Base-by-base conservation (phyloP, 768 basidiomycete genomes). In the Leccinum obscurum region DNA sequence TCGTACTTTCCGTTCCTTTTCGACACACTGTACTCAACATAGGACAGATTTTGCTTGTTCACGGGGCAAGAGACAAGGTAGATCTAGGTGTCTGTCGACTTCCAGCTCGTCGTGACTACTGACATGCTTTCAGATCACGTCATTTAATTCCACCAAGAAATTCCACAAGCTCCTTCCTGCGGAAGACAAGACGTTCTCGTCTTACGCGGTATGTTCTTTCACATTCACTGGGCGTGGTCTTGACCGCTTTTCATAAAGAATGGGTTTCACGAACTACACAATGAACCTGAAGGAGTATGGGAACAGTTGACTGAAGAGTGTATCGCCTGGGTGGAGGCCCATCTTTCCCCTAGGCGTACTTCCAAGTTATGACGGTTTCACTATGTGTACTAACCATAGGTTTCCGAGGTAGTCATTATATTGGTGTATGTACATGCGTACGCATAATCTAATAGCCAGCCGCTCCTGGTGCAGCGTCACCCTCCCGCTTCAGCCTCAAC, bases 381-480 rank as follows among this genome's bases (percentile, higher is more conserved):
- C 30, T 59, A 34, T n/a, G 9, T 62, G 55, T 62, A 32, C 30
- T 32, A 55, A 49, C 46, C 20, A 55, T 32, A 35, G 53, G 11
- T 49, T 9, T 41, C 26, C 32, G 15, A 48, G 20, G 24, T 7
- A 58, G 59, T 58, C 54, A 68, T 37, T 54, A 55, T 39, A 54
- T 53, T 24, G 50, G 22, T 37, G 37, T 7, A 37, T 58, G 60
- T 63, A 63, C 39, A 22, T 20, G 51, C 30, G 26, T 53, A 35
- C n/a, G 35, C 49, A 46, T 56, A 59, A 32, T 64, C 60, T 82
- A 98, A 77, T 97, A 98, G 11, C 95, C 95, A 54, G 84, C 92
- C 35, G 95, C 95, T 30, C 95, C 95, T 34, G 95, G 95, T 35
- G 95, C 95, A 52, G 85, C 80, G 57, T 90, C 89, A 35, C 95